Evolutionary conservation across 176 grass and related monocot species (phyloP), one percentile per base, ranked within the genome.

Genomic region (Saccharum spontaneum): DNA sequence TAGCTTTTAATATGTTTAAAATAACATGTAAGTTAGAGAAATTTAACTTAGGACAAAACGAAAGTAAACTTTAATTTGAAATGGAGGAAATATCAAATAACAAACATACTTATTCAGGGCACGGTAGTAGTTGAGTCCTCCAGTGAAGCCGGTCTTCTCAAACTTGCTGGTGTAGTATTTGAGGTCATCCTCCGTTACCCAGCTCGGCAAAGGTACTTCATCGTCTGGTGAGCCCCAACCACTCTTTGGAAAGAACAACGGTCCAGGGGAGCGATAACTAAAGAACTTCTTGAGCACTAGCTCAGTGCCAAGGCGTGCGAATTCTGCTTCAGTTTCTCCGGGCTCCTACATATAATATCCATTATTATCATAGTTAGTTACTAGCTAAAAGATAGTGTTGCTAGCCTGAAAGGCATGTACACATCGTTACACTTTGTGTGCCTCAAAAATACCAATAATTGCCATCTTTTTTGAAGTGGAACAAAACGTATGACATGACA

Each of bases 41-140:
- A 26, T 62, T 62, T 62, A 0, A 62, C 59, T 62, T 62, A 1
- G n/a, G 10, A 26, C 0, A 11, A 24, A 62, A 26, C 3, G 2
- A 10, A 12, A 62, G n/a, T 26, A 26, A 2, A 62, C 23, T 62
- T 26, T 62, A 61, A 61, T 4, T 60, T 57, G 3, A 62, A 62
- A 62, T 26, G 10, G 3, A 12, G 0, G 10, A 26, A 62, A 9
- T 62, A 7, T 23, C 20, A 60, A 60, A 62, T 61, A 20, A 67
- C 78, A 41, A 26, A 64, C 79, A 43, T 86, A 97, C 91, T 71
- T 66, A 20, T 97, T 83, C 34, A 93, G 76, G 48, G 82, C 83
- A 39, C 94, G 91, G 69, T 97, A 97, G 74, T 97, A 97, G 73
- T 93, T 97, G 5, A 97, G 10, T 61, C 40, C 66, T 4, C 89